Evolutionary conservation across 2,329 filamentous ascomycete species (phyloP).

Genomic region (Colletotrichum acutatum): DNA sequence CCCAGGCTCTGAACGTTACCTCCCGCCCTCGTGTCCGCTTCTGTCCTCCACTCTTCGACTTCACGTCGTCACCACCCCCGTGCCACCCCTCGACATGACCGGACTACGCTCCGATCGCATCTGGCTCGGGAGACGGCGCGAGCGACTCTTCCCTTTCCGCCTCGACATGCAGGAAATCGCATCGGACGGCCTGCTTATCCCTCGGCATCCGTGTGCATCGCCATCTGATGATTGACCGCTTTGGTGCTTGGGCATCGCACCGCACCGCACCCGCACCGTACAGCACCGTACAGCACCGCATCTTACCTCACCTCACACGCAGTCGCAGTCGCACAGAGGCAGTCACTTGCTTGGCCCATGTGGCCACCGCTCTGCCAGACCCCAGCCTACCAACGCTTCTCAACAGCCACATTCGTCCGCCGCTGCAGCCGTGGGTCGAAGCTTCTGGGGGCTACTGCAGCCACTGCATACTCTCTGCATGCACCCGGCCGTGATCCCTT

Average conservation of each 20-base stretch:
- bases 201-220: slow-evolving; percentile 14
- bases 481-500: slow-evolving; percentile 30
- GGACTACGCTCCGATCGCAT: slow-evolving; percentile 35
- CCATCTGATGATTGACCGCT: slow-evolving; percentile 11
- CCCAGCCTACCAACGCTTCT: slow-evolving; percentile 18
- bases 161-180: slow-evolving; percentile 23
- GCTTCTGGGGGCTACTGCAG: slow-evolving; percentile 34
- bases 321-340: neutral
- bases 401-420: slow-evolving; percentile 32
- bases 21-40: slow-evolving; percentile 20
- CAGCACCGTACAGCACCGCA: neutral
- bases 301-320: neutral
- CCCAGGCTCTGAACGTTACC: neutral
- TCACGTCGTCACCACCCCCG: neutral
- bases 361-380: slow-evolving; percentile 20
- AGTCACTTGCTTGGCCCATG: slow-evolving; percentile 22
- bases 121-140: slow-evolving; percentile 28
- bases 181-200: slow-evolving; percentile 10
- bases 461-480: slow-evolving; percentile 27
- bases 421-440: slow-evolving; percentile 33
- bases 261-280: neutral
- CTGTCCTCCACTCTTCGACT: slow-evolving; percentile 16
- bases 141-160: slow-evolving; percentile 24
- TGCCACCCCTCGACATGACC: slow-evolving; percentile 4
- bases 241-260: neutral